Conservation (phyloP, 805 yeast species). For the Pichia pseudocactophila region DNA sequence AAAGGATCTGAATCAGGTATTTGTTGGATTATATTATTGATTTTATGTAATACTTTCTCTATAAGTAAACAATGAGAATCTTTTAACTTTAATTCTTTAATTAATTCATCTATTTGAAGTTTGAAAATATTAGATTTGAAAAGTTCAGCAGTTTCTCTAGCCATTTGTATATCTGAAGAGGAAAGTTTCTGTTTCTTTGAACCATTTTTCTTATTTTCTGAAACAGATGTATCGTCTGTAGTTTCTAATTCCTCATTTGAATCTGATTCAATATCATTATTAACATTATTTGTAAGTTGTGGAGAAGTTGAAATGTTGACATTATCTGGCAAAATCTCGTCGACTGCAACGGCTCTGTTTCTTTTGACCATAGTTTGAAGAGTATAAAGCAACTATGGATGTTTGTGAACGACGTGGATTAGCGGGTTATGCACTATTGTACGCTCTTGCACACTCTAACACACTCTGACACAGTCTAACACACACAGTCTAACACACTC, state of each 20-base stretch:
- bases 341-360: no score
- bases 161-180: slow-evolving; percentile 81
- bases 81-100: slow-evolving; percentile 70
- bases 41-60: slow-evolving; percentile 66
- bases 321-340: no score
- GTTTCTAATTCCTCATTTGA: slow-evolving; percentile 10
- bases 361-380: no score
- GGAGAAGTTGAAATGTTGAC: no score
- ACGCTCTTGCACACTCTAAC: no score
- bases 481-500: no score
- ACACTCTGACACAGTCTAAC: no score
- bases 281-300: slow-evolving; percentile 5
- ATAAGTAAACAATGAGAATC: slow-evolving; percentile 56
- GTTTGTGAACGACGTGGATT: no score
- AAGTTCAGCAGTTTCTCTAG: slow-evolving; percentile 87
- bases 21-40: slow-evolving; percentile 58
- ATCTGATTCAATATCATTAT: slow-evolving; percentile 13
- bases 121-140: slow-evolving; percentile 95
- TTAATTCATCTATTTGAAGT: slow-evolving; percentile 83
- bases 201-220: neutral
- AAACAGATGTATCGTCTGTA: neutral
- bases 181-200: slow-evolving; percentile 29
- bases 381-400: no score
- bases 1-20: slow-evolving; percentile 49
- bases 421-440: no score